Base-by-base conservation (phyloP, 1,284 basidiomycete genomes). In the Trametes hirsuta region DNA sequence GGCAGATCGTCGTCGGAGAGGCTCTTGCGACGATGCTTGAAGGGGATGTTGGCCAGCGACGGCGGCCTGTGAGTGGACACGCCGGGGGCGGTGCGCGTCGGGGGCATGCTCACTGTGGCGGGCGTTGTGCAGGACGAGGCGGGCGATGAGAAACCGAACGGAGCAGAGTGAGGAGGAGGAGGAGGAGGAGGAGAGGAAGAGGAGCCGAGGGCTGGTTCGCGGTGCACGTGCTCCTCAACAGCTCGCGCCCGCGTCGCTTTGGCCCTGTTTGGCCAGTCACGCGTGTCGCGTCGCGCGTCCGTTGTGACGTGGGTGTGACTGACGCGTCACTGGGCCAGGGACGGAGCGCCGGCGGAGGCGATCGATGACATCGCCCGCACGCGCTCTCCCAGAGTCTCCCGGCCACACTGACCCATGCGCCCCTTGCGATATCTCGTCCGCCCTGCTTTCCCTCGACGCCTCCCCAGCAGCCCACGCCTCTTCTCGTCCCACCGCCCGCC, bases 1-100 rank as follows among this genome's bases (percentile, higher is more conserved):
- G 49, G 60, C 39, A 59, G 54, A 36, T 67, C 53, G 65, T 65
- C 61, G 11, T 64, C 62, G 25, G 64, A 61, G 24, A 68, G 53
- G 47, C 67, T 68, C 59, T 69, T 69, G 24, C 68, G 56, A 24
- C 68, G 62, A 30, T 58, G 65, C 62, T 66, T 69, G 62, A 67
- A 58, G 39, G 68, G 68, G 40, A 67, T 35, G 52, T 35, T 65
- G 6, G 65, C 49, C 4, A 59, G 59, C 4, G 60, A 49, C 6
- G 52, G 47, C 2, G 58, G 56, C 15, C 55, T 52, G 14, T 56
- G 42, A 18, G 58, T 25, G 34, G 63, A 59, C 15, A 51, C 2
- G 53, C 37, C 44, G 34, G 59, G 44, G 12, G 62, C 59, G 21
- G 58, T 34, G n/a, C 59, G 53, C 42, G 57, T 53, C 53, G 55